Evolutionary conservation across 768 basidiomycete genomes (phyloP), one percentile per base, ranked within the genome.

Genomic region (Hericium alpestre): DNA sequence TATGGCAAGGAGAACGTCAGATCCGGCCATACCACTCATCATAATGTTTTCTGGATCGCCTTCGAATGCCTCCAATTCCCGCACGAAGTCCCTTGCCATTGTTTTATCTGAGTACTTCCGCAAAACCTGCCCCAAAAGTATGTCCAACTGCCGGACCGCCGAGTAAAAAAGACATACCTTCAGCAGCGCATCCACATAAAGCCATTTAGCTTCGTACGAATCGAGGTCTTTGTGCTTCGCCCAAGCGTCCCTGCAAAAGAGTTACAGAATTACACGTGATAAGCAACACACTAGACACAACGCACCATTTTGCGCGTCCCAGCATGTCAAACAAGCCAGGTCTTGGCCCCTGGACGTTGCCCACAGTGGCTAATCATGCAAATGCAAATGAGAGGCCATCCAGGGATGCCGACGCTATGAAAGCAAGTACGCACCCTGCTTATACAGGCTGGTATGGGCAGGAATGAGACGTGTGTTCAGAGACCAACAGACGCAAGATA

Each of bases 251-350:
- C 92, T 93, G 54, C 23, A 20, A 54, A 12, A 16, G 37, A 23
- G 57, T 39, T 41, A 32, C 22, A 25, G 40, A 49, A 59, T 18
- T 59, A 50, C 64, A 65, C 58, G 65, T 48, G 43, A 27, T 53
- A 53, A 12, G 41, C 38, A 39, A 15, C 54, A 25, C 50, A 23
- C 25, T 39, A 59, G 51, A 13, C 54, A 27, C 59, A n/a, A 62
- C 77, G 23, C 61, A 91, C 93, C 93, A 96, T 74, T 97, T 97
- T 20, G 93, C 93, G 62, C 93, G 77, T 43, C 90, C 90, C 7
- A 96, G 74, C 82, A 95, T 85, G 67, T 97, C 93, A 74, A 85
- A 90, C 11, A 96, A 82, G 10, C 87, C 87, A 12, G 93, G 93
- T 40, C 93, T 79, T 13, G 85, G 73, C 9, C 80, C 72, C 52